Percentiles rank a stretch among this genome's conserved stretches.
Conservation (phyloP, 2,329 filamentous ascomycete species). For the Sclerotinia glacialis region DNA sequence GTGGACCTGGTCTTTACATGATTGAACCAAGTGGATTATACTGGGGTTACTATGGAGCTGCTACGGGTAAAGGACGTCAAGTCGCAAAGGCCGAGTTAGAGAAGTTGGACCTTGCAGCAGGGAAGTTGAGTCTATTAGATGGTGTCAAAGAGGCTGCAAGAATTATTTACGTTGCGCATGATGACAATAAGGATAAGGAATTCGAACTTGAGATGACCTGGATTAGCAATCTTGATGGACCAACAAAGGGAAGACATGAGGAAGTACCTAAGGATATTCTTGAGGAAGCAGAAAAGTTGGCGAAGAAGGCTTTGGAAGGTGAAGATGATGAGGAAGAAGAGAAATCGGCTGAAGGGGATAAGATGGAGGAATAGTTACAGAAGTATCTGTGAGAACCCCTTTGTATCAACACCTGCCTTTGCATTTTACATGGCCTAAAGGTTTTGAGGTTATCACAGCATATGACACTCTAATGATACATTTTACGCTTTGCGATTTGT, state of each 20-base stretch:
- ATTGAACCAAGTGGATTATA: conserved; percentile 95
- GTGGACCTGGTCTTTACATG: conserved; percentile 96
- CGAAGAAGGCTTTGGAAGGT: conserved; percentile 83
- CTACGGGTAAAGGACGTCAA: conserved; percentile 94
- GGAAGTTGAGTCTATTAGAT: conserved; percentile 74
- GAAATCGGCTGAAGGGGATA: conserved; percentile 62
- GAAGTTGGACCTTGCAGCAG: conserved; percentile 85
- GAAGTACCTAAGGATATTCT: conserved; percentile 88
- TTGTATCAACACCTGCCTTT: conserved; percentile 37
- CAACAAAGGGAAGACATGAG: conserved; percentile 88
- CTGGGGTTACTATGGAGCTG: conserved; percentile 98
- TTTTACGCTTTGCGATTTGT: conserved; percentile 7
- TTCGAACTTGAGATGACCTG: conserved; percentile 99
- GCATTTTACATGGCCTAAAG: conserved; percentile 15
- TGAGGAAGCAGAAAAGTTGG: conserved; percentile 89
- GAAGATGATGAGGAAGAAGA: conserved; percentile 79
- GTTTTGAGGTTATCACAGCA: conserved; percentile 17
- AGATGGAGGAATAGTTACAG: conserved; percentile 78
- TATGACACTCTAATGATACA: conserved; percentile 23
- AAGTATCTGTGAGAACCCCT: conserved; percentile 29
- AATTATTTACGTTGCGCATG: conserved; percentile 96
- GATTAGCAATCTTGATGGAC: conserved; percentile 81
- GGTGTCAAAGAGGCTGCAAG: conserved; percentile 94
- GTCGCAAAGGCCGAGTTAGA: conserved; percentile 97
- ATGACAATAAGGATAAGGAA: conserved; percentile 99